Percentiles rank a stretch among this genome's conserved stretches.
Evolutionary conservation across 805 yeast species (phyloP).

Genomic region (Sugiyamaella americana): DNA sequence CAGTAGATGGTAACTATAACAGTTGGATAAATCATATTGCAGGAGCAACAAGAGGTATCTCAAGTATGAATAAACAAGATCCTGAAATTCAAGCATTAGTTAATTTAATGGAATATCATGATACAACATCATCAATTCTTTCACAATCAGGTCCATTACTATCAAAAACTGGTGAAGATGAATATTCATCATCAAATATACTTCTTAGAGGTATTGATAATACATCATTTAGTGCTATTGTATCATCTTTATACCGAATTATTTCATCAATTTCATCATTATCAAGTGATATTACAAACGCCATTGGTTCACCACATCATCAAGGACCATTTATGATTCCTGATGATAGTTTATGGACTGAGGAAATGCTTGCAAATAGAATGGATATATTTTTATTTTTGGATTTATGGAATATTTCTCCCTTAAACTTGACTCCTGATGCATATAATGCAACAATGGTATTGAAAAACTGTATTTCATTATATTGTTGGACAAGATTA

Average conservation of each 20-base stretch:
- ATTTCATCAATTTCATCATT: conserved; percentile 1
- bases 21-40: conserved; percentile 17
- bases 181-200: neutral
- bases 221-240: conserved; percentile 7
- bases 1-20: conserved; percentile 11
- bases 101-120: conserved; percentile 15
- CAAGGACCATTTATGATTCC: neutral
- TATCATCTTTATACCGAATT: conserved; percentile 1
- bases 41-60: conserved; percentile 14
- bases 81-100: conserved; percentile 5
- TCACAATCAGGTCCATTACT: neutral
- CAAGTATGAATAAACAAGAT: conserved; percentile 1
- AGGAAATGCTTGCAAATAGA: neutral
- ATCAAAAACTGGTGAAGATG: neutral
- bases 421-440: conserved; percentile 6
- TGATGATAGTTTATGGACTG: conserved; percentile 3
- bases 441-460: conserved; percentile 11
- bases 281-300: neutral
- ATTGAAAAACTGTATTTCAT: conserved; percentile 10
- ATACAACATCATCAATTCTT: conserved; percentile 9
- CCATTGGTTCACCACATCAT: neutral
- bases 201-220: conserved; percentile 1
- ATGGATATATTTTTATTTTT: conserved; percentile 8
- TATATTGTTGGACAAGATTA: conserved; percentile 11
- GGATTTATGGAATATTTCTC: conserved; percentile 5